These are phyloP conservation scores for Isochrysis galbana DNA, from an alignment of 78 protist genomes.

Conservation along the genomic window DNA sequence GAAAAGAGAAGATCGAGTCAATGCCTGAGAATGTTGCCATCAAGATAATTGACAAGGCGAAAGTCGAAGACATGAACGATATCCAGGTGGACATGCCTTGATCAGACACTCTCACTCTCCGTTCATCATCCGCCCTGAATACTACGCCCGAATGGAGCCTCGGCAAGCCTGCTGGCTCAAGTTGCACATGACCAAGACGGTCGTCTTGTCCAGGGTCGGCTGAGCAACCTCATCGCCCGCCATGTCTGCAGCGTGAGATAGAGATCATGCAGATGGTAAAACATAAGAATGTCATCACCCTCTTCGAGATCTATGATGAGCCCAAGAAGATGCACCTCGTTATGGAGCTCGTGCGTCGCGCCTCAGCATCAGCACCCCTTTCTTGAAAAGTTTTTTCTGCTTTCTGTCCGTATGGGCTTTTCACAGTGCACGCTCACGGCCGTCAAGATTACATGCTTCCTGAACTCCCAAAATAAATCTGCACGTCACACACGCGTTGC, in stretches of 20 bases:
- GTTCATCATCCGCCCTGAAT: background rate
- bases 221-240: no score
- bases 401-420: no score
- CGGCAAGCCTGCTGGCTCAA: no score
- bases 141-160: no score
- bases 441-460: no score
- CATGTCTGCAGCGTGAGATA: background rate
- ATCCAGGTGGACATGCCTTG: background rate
- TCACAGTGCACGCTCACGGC: no score
- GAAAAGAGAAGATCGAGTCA: background rate
- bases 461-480: no score
- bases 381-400: no score
- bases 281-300: background rate
- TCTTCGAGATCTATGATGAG: conserved; percentile 13
- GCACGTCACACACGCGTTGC: no score
- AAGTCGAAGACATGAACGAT: background rate
- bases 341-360: conserved; percentile 21
- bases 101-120: background rate
- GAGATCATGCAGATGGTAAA: background rate
- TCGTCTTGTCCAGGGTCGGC: background rate
- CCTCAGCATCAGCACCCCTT: no score
- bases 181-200: no score
- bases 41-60: conserved; percentile 16
- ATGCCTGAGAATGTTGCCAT: background rate
- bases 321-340: background rate